These are phyloP conservation scores for Angomonas ambiguus DNA, from an alignment of 208 protist genomes.

Conservation along the genomic window DNA sequence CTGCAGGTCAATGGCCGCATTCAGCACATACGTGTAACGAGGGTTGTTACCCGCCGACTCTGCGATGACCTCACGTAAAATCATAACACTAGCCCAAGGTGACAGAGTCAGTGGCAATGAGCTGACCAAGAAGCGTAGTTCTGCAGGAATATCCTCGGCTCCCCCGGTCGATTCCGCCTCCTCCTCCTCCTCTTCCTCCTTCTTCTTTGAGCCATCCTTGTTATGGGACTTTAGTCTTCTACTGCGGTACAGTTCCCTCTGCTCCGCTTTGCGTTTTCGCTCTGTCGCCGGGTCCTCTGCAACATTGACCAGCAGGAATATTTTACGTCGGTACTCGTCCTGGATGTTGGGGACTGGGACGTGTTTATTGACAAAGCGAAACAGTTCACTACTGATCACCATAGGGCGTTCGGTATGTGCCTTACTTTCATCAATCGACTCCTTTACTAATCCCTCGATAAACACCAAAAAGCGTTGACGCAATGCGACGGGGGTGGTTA, in stretches of 20 bases:
- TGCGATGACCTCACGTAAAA: conserved; percentile 82
- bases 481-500: conserved; percentile 37
- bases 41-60: conserved; percentile 81
- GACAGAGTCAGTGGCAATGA: conserved; percentile 79
- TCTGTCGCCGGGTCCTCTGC: conserved; percentile 48
- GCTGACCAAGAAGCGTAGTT: conserved; percentile 81
- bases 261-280: conserved; percentile 16
- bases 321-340: conserved; percentile 87
- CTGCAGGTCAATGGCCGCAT: conserved; percentile 86
- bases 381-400: conserved; percentile 69
- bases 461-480: conserved; percentile 79
- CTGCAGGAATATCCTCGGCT: conserved; percentile 69
- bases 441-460: conserved; percentile 74
- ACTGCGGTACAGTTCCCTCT: neutral
- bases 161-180: conserved; percentile 22
- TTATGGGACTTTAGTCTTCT: neutral
- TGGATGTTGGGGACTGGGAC: conserved; percentile 86
- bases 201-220: neutral
- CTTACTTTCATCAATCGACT: conserved; percentile 50
- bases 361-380: conserved; percentile 68
- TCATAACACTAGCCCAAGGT: conserved; percentile 83
- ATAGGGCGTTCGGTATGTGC: conserved; percentile 33
- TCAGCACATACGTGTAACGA: conserved; percentile 87
- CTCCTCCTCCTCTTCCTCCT: conserved; percentile 6
- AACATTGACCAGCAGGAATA: conserved; percentile 88